Base-by-base conservation (phyloP, 768 basidiomycete species). In the Termitomyces bulborhizus region DNA sequence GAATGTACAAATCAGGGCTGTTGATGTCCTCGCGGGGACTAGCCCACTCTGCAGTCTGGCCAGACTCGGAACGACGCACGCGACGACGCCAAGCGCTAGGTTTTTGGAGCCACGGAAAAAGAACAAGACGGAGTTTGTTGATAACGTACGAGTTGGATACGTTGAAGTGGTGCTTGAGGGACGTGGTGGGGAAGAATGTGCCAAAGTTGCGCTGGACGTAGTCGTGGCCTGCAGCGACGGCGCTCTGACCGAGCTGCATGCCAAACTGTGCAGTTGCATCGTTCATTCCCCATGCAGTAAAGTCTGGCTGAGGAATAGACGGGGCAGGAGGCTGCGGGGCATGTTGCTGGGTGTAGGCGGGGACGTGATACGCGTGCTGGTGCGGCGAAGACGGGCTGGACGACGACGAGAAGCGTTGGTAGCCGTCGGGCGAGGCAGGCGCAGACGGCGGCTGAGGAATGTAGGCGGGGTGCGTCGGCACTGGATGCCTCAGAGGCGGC, bases 101-200 rank as follows among this genome's bases (percentile, higher is more conserved):
- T 55, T 80, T 83, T 67, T 98, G 95, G 42, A 85, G 70, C 97
- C 97, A 98, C 0, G 97, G 97, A 61, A 97, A 98, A n/a, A 98
- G 73, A 13, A 99, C 76, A 9, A 98, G 74, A 13, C 81, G 80
- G 6, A 99, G 73, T 67, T 98, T 99, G 62, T 80, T 80, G 42
- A 98, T 85, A 53, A 98, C 97, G 68, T 99, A 99, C 0, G 85
- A 87, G 66, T 98, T 98, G 13, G 91, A 93, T 9, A 99, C 97
- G 69, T 97, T 93, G 73, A 98, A 98, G 53, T 63, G 62, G 46
- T 61, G 53, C 41, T 63, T 63, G 39, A 63, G 54, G 16, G 60
- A 48, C 24, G 62, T 62, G 3, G 54, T 50, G 55, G 56, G 41
- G 44, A 47, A 52, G 40, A 48, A 62, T n/a, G 55, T 58, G 29